Percentiles rank a stretch among this genome's conserved stretches.
phyloP scores from a whole-genome alignment of 768 basidiomycete species.

The Mycena metata region DNA sequence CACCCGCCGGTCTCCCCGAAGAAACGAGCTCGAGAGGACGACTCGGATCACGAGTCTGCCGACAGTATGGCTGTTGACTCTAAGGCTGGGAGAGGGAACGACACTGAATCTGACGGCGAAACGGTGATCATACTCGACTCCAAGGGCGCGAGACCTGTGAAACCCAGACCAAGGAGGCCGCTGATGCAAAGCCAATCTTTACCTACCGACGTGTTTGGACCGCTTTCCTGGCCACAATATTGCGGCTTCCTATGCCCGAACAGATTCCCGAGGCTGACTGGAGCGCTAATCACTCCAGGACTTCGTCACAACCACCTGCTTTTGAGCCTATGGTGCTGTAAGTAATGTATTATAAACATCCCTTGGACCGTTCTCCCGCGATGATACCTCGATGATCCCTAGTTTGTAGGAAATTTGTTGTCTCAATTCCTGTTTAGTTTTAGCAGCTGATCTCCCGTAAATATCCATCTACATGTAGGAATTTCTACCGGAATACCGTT shows the following conservation, averaged over 20 bases:
- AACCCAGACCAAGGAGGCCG: conserved; percentile 52
- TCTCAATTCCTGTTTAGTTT: conserved; percentile 25
- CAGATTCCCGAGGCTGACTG: conserved; percentile 56
- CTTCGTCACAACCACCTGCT: conserved; percentile 37
- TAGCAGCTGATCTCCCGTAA: conserved; percentile 21
- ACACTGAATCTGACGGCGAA: conserved; percentile 37
- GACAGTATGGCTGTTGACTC: conserved; percentile 47
- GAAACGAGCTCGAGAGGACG: conserved; percentile 55
- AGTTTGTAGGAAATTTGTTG: conserved; percentile 24
- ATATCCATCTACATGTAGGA: conserved; percentile 22
- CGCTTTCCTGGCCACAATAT: conserved; percentile 5
- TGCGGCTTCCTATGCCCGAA: conserved; percentile 16
- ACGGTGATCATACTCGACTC: conserved; percentile 28
- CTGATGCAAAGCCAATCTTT: conserved; percentile 55
- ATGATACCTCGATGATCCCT: conserved; percentile 25
- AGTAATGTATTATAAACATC: conserved; percentile 17
- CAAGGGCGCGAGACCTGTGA: conserved; percentile 50
- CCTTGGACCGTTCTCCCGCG: conserved; percentile 12
- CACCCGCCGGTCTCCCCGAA: conserved; percentile 38
- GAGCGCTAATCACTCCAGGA: conserved; percentile 47
- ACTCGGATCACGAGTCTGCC: conserved; percentile 44
- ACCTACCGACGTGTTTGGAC: conserved; percentile 43
- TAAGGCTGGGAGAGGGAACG: conserved; percentile 34
- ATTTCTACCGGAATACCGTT: conserved; percentile 13
- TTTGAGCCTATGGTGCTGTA: conserved; percentile 39